phyloP scores from a whole-genome alignment of 768 basidiomycete species.

The Crucibulum laeve region DNA sequence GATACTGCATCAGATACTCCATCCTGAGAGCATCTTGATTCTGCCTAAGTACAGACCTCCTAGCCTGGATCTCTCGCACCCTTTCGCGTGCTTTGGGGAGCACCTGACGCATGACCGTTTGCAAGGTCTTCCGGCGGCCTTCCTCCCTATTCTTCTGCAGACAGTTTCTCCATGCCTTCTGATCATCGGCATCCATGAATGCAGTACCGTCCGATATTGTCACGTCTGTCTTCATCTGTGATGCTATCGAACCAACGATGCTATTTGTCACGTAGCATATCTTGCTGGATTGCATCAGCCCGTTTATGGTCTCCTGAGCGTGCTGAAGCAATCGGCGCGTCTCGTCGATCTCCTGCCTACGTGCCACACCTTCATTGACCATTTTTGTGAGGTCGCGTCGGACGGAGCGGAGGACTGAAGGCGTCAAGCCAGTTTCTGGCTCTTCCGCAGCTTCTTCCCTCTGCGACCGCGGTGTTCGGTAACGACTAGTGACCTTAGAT shows the following conservation, averaged over 20 bases:
- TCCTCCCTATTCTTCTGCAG: constrained; percentile 6
- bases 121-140: too few relatives aligned
- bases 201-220: constrained; percentile 25
- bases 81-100: too few relatives aligned
- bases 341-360: constrained; percentile 10
- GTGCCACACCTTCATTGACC: not conserved
- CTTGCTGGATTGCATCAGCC: not conserved
- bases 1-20: too few relatives aligned
- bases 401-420: constrained; percentile 2
- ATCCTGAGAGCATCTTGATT: too few relatives aligned
- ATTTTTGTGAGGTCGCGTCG: constrained; percentile 4
- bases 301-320: not conserved
- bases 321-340: not conserved
- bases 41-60: too few relatives aligned
- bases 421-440: too few relatives aligned
- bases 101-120: too few relatives aligned
- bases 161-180: constrained; percentile 9
- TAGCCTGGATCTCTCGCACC: too few relatives aligned
- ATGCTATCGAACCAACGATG: constrained; percentile 9
- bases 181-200: constrained; percentile 11
- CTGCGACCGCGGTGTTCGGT: not conserved
- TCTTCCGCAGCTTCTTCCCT: not conserved
- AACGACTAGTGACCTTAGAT: not conserved
- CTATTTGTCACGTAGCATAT: not conserved
- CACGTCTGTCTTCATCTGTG: constrained; percentile 17